Evolutionary conservation across 768 basidiomycete species (phyloP), one percentile per base, ranked within the genome.

Genomic region (Dictyophora rubrovolvata): DNA sequence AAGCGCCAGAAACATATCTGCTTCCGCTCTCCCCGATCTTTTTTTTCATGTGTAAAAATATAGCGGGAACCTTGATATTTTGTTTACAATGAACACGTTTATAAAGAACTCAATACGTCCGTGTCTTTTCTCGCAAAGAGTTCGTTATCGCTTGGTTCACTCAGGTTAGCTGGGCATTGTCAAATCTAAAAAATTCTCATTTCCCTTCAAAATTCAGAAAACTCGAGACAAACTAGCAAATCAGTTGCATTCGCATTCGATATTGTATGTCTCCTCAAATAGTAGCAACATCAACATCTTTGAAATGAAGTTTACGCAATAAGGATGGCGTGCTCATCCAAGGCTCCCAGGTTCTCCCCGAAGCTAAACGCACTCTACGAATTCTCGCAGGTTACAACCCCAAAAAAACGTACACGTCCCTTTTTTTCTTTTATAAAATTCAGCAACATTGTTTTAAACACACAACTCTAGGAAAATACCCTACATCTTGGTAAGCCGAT

Each of bases 311-410:
- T 49, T 60, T 49, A 20, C 42, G 5, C 17, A 2, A 22, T n/a
- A 61, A 96, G 93, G 94, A 97, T 72, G 95, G 94, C 1, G 95
- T 96, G 10, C 79, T 98, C 35, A 72, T 96, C 54, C 87, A 86
- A 54, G 94, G 93, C 12, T 72, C 82, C 42, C 71, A 81, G 16
- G 83, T 85, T 23, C 72, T 97, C 36, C 86, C 89, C 1, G 80
- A 82, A 48, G 93, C 90, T 3, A 83, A 78, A 65, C 77, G 85
- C 35, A 92, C 89, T 7, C 73, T 99, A 22, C 69, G 76, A 22
- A 81, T 92, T 10, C 74, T 97, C n/a, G 79, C 87, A 33, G 92
- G 93, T 11, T 70, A 85, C 59, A 94, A 94, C 68, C 74, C 76
- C n/a, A 78, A 85, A 59, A 69, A 75, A 63, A 73, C 75, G 88